A percentile compares a stretch with the other conserved stretches of the same genome.
Conservation (phyloP, 148 eudicot species). For the Arbutus unedo region DNA sequence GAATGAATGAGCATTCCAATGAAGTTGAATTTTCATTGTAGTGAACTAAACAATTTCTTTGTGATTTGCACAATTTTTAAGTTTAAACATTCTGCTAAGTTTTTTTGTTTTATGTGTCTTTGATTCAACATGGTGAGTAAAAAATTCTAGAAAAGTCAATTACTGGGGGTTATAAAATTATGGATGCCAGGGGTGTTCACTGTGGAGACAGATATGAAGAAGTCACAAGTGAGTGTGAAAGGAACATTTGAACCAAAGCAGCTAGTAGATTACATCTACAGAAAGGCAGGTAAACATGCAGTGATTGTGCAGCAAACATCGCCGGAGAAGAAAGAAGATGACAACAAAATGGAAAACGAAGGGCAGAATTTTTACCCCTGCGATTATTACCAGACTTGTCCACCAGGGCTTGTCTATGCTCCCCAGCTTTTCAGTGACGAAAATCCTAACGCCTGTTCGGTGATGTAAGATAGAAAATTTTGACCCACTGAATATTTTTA, state of each 20-base stretch:
- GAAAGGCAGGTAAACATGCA: constrained; percentile 42
- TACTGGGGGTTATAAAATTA: not conserved
- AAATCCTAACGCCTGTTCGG: constrained; percentile 38
- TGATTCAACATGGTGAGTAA: not conserved
- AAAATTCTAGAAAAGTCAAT: not conserved
- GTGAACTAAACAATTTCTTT: not conserved
- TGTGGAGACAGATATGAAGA: constrained; percentile 38
- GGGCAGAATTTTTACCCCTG: not conserved
- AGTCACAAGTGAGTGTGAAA: constrained; percentile 39
- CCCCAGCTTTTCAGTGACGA: constrained; percentile 50
- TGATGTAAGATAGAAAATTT: constrained; percentile 28
- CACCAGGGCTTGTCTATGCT: constrained; percentile 23
- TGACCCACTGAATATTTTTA: not conserved
- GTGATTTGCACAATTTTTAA: not conserved
- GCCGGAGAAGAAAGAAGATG: constrained; percentile 10
- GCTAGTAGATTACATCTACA: constrained; percentile 35
- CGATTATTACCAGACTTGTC: constrained; percentile 11
- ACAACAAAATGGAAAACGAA: not conserved
- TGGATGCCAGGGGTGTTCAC: constrained; percentile 37
- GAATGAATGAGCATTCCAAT: no score
- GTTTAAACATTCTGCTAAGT: not conserved
- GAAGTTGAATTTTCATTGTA: not conserved
- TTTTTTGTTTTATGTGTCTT: not conserved
- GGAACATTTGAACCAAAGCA: constrained; percentile 44
- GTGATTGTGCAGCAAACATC: constrained; percentile 16